Evolutionary conservation across 1,139 yeast genomes (phyloP).

Genomic region (Blastobotrys aristatus): DNA sequence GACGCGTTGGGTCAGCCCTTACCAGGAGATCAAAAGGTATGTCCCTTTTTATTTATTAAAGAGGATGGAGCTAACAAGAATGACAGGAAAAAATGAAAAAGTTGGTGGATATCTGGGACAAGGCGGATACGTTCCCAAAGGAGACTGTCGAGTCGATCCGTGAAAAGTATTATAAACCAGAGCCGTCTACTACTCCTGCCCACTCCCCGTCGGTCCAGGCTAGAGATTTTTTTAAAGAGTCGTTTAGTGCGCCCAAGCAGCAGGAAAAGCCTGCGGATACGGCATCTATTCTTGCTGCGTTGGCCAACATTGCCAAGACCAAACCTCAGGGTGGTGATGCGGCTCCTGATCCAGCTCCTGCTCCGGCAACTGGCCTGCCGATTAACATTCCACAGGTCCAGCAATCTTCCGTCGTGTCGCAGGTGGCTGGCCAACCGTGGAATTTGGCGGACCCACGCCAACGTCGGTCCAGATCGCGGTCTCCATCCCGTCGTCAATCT

Average conservation of each 20-base stretch:
- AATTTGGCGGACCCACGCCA: constrained; percentile 3
- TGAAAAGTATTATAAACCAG: constrained; percentile 16
- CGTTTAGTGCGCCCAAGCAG: constrained; percentile 11
- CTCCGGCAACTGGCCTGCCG: not conserved
- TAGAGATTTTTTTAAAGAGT: constrained; percentile 26
- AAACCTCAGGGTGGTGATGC: constrained; percentile 22
- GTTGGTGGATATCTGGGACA: constrained; percentile 88
- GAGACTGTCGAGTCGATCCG: constrained; percentile 45
- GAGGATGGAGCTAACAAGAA: constrained; percentile 23
- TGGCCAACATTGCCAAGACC: constrained; percentile 37
- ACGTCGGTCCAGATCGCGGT: constrained; percentile 8
- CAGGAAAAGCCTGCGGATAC: constrained; percentile 32
- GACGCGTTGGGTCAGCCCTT: constrained; percentile 27
- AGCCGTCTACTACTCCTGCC: constrained; percentile 21
- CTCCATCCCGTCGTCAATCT: not conserved
- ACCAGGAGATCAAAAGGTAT: constrained; percentile 27
- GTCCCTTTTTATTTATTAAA: constrained; percentile 4
- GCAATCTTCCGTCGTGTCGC: constrained; percentile 4
- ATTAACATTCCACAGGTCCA: constrained; percentile 7
- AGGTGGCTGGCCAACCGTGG: constrained; percentile 10
- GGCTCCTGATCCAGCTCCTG: not conserved
- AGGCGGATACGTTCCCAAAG: constrained; percentile 69
- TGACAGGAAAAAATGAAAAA: constrained; percentile 65
- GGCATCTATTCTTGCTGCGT: constrained; percentile 37
- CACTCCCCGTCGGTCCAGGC: constrained; percentile 19